Conservation (phyloP, 805 yeast genomes). For the Teunomyces tritomae region DNA sequence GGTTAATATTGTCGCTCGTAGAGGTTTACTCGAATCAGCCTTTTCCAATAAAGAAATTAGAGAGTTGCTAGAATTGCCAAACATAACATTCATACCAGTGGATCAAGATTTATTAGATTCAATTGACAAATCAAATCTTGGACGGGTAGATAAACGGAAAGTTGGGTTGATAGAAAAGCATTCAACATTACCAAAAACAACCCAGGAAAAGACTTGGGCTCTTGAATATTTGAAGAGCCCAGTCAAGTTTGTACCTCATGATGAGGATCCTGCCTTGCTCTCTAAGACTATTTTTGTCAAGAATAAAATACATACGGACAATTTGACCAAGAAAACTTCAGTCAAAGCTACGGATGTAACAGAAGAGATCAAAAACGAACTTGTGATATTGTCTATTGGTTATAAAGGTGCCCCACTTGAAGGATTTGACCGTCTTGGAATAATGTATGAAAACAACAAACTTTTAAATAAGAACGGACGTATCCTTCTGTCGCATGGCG, state of each 20-base stretch:
- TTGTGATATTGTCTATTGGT: constrained; percentile 80
- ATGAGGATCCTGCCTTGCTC: constrained; percentile 35
- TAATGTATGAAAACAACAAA: constrained; percentile 29
- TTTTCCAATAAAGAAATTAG: constrained; percentile 91
- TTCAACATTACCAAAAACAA: constrained; percentile 3
- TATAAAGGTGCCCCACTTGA: constrained; percentile 65
- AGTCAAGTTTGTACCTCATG: constrained; percentile 41
- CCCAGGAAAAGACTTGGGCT: constrained; percentile 48
- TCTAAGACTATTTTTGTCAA: constrained; percentile 47
- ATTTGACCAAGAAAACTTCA: constrained; percentile 28
- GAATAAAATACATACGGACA: constrained; percentile 44
- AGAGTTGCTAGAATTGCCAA: constrained; percentile 66
- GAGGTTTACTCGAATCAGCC: constrained; percentile 83
- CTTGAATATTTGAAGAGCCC: constrained; percentile 74
- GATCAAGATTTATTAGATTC: constrained; percentile 30
- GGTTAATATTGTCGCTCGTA: constrained; percentile 76
- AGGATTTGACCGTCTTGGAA: constrained; percentile 49
- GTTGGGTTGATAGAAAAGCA: constrained; percentile 61
- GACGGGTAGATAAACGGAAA: constrained; percentile 62
- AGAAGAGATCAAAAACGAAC: constrained; percentile 47
- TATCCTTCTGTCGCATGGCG: constrained; percentile 11
- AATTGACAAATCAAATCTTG: constrained; percentile 34
- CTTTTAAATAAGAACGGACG: constrained; percentile 37
- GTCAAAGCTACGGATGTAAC: constrained; percentile 36
- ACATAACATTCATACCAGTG: constrained; percentile 41